Evolutionary conservation across 306 rosid genomes (phyloP).

Genomic region (Canavalia gladiata): DNA sequence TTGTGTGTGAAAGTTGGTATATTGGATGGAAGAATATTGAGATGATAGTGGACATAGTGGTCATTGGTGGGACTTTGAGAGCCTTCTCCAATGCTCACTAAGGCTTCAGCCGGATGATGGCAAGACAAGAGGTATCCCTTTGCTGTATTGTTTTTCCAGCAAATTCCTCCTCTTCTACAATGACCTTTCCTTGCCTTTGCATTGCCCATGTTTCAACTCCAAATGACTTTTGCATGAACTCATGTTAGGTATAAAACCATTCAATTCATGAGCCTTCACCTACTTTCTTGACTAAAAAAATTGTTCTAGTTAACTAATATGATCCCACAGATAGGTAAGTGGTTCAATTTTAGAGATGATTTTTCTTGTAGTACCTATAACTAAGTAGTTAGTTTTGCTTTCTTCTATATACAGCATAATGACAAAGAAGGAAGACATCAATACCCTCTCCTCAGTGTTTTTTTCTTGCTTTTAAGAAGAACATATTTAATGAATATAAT

Average conservation of each 20-base stretch:
- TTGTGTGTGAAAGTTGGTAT: no score
- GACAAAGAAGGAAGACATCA: slow-evolving; percentile 28
- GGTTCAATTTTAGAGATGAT: background rate
- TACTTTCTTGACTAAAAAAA: background rate
- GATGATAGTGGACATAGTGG: no score
- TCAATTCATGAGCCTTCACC: no score
- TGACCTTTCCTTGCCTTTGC: background rate
- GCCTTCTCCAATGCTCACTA: no score
- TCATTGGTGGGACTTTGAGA: no score
- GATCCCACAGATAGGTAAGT: slow-evolving; percentile 9
- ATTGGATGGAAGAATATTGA: no score
- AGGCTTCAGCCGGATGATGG: no score
- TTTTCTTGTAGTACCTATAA: background rate
- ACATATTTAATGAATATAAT: background rate
- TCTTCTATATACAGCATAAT: slow-evolving; percentile 22
- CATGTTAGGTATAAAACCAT: background rate
- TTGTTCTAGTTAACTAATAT: slow-evolving; percentile 5
- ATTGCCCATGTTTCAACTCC: background rate
- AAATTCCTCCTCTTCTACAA: background rate
- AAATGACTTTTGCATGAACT: background rate
- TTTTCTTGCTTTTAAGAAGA: slow-evolving; percentile 14
- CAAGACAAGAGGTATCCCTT: background rate
- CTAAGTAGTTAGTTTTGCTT: slow-evolving; percentile 32
- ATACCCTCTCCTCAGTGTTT: background rate
- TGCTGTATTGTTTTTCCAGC: background rate